Percentiles rank a stretch among this genome's conserved stretches.
phyloP scores from a whole-genome alignment of 805 yeast species.

The Groenewaldozyma tartarivorans region DNA sequence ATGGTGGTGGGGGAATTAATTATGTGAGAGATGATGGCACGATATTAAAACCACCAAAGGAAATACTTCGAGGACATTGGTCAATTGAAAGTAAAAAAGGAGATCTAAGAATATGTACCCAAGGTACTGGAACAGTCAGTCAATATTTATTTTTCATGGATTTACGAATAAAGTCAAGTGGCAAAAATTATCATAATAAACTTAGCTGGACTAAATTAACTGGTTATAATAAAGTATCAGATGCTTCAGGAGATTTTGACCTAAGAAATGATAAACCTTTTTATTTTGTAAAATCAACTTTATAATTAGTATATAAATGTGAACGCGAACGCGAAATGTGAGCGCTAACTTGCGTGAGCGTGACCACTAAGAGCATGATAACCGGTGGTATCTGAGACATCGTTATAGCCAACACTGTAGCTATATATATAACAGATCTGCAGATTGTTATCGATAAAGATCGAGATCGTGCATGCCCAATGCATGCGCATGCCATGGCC shows the following conservation, averaged over 20 bases:
- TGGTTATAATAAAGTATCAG: slow-evolving; percentile 44
- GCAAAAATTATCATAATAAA: slow-evolving; percentile 56
- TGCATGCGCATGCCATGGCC: too few relatives aligned
- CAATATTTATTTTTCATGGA: slow-evolving; percentile 56
- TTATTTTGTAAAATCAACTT: slow-evolving; percentile 44
- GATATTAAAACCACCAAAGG: slow-evolving; percentile 15
- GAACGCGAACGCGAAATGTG: too few relatives aligned
- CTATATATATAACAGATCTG: too few relatives aligned
- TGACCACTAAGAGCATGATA: too few relatives aligned
- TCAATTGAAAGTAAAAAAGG: slow-evolving; percentile 43
- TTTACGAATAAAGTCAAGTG: slow-evolving; percentile 49
- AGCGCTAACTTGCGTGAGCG: too few relatives aligned
- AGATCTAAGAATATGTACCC: slow-evolving; percentile 39
- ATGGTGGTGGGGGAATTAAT: slow-evolving; percentile 2
- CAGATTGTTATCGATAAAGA: too few relatives aligned
- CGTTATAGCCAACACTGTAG: too few relatives aligned
- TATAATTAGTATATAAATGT: too few relatives aligned
- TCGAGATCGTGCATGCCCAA: too few relatives aligned
- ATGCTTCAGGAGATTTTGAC: slow-evolving; percentile 41
- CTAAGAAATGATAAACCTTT: slow-evolving; percentile 70
- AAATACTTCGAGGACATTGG: slow-evolving; percentile 48
- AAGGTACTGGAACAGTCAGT: slow-evolving; percentile 48
- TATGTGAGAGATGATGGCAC: slow-evolving; percentile 13
- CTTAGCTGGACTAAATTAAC: slow-evolving; percentile 62
- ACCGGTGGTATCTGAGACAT: too few relatives aligned